Conservation (phyloP, 139 green algal species). For the Tetradesmus obliquus region DNA sequence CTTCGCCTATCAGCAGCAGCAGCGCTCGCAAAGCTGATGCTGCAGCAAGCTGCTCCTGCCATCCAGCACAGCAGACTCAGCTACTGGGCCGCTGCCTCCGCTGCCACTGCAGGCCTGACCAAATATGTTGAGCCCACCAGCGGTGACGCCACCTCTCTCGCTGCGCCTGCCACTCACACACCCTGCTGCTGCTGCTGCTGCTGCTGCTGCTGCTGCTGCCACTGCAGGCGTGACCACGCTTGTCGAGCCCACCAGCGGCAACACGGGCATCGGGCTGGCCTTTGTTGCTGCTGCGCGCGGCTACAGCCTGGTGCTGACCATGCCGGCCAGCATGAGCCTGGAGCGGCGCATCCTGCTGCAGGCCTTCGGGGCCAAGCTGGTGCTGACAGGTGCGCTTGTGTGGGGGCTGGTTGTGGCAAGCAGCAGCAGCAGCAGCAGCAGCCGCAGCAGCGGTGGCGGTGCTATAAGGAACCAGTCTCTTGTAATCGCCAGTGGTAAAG, state of each 20-base stretch:
- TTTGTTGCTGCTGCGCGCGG: slow-evolving; percentile 95
- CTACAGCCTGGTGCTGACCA: slow-evolving; percentile 98
- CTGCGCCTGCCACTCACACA: no score
- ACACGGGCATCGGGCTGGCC: slow-evolving; percentile 97
- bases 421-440: not conserved
- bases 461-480: not conserved
- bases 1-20: not conserved
- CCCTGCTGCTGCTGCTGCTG: no score
- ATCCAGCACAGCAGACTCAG: no score
- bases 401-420: not conserved
- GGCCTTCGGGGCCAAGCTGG: slow-evolving; percentile 90
- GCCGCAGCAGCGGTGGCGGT: not conserved
- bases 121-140: not conserved
- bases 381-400: slow-evolving; percentile 70
- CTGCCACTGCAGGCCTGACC: not conserved
- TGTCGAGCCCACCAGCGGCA: slow-evolving; percentile 94
- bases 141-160: no score
- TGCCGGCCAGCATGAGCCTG: slow-evolving; percentile 98
- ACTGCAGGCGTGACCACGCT: slow-evolving; percentile 61
- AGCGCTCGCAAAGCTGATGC: no score
- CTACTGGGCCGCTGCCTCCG: no score
- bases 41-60: no score
- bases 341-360: slow-evolving; percentile 94
- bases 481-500: not conserved
- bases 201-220: no score